phyloP scores from a whole-genome alignment of 2,329 filamentous ascomycete genomes.

The Triangularia setosa region DNA sequence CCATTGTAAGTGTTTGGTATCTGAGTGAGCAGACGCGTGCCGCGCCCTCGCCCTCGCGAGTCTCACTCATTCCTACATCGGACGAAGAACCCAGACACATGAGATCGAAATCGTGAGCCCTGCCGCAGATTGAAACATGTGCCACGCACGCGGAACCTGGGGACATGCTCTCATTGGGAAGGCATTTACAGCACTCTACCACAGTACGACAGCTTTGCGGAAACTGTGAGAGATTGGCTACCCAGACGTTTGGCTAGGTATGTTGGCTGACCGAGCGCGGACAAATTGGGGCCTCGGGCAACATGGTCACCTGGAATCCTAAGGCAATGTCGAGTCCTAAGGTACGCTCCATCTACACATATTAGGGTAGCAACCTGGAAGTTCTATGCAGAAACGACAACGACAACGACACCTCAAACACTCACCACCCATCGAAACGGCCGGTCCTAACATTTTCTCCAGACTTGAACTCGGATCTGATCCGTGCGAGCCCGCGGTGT shows the following conservation, averaged over 20 bases:
- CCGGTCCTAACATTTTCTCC: neutral
- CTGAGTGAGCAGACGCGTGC: neutral
- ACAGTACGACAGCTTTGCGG: neutral
- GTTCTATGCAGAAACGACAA: constrained; percentile 6
- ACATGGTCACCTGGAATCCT: neutral
- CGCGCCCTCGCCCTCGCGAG: neutral
- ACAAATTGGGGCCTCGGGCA: neutral
- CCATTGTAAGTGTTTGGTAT: neutral
- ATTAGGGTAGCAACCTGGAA: constrained; percentile 2
- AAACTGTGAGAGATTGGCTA: neutral
- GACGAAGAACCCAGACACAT: neutral
- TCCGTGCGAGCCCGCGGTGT: neutral
- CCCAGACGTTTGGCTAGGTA: neutral
- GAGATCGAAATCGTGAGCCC: neutral
- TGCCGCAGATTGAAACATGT: constrained; percentile 1
- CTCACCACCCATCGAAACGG: neutral
- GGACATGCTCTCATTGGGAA: neutral
- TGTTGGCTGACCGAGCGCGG: neutral
- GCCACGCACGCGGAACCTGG: neutral
- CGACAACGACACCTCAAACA: neutral
- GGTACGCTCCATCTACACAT: constrained; percentile 1
- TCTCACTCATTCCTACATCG: neutral
- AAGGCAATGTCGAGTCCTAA: neutral
- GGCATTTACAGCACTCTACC: neutral
- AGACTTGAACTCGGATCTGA: neutral